Evolutionary conservation across 225 moss, liverwort and hornwort genomes (phyloP).

Genomic region (Ulota crispa): DNA sequence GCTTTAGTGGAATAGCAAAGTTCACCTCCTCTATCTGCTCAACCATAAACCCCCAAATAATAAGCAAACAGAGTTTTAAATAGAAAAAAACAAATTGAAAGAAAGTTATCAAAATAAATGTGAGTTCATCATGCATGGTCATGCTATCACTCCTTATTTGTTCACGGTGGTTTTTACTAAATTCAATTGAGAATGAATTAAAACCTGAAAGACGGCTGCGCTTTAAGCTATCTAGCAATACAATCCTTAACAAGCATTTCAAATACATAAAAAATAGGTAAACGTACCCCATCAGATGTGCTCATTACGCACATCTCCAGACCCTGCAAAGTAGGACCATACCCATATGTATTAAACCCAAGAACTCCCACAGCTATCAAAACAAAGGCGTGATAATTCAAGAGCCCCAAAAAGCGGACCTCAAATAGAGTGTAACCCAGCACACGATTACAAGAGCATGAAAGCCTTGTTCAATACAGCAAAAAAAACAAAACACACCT

Average conservation of each 20-base stretch:
- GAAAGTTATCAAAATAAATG: background rate
- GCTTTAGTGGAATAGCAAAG: conserved; percentile 78
- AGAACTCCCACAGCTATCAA: conserved; percentile 20
- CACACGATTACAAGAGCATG: background rate
- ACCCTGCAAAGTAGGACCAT: conserved; percentile 63
- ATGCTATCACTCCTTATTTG: background rate
- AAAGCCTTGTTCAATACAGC: background rate
- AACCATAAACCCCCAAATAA: conserved; percentile 18
- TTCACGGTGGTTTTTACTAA: background rate
- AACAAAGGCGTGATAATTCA: background rate
- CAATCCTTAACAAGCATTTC: background rate
- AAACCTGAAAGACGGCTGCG: background rate
- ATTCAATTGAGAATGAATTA: background rate
- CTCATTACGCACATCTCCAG: conserved; percentile 82
- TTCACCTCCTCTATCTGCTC: conserved; percentile 80
- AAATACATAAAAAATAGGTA: background rate
- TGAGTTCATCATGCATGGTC: background rate
- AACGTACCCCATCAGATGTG: conserved; percentile 63
- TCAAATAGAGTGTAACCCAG: background rate
- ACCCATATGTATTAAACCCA: background rate
- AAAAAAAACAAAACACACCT: conserved; percentile 50
- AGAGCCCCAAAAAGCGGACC: conserved; percentile 12
- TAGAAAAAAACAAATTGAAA: background rate
- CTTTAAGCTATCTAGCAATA: background rate
- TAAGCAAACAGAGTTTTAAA: background rate